These are phyloP conservation scores for Ceratocystis papillata DNA, from an alignment of 2,329 filamentous ascomycete genomes.

Conservation along the genomic window DNA sequence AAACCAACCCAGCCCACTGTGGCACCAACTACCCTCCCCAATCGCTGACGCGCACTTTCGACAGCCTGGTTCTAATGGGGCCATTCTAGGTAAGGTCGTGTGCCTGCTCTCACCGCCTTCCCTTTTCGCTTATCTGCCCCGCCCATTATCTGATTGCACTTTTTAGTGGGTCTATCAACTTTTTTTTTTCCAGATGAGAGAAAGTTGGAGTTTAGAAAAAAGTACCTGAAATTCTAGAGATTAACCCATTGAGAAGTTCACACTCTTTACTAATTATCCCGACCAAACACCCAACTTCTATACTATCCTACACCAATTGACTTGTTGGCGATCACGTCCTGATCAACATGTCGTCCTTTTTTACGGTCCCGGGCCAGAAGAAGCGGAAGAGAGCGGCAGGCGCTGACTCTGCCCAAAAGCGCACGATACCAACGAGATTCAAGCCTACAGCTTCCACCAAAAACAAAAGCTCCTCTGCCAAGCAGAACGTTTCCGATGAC, in stretches of 20 bases:
- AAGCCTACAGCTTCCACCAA: conserved; percentile 12
- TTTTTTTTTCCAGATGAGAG: conserved; percentile 24
- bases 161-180: conserved; percentile 23
- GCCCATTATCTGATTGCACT: conserved; percentile 23
- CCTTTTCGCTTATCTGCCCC: conserved; percentile 23
- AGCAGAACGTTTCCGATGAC: conserved; percentile 31
- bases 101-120: conserved; percentile 32
- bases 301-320: background rate
- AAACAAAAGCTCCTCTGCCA: conserved; percentile 13
- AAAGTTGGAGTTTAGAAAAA: conserved; percentile 24
- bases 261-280: conserved; percentile 1
- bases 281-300: background rate
- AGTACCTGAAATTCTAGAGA: conserved; percentile 1
- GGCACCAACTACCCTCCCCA: conserved; percentile 1
- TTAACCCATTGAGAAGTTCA: background rate
- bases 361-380: conserved; percentile 77
- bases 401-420: conserved; percentile 33
- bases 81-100: conserved; percentile 26
- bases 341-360: conserved; percentile 77
- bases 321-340: background rate
- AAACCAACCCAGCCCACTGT: conserved; percentile 20
- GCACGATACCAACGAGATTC: conserved; percentile 20
- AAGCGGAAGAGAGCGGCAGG: conserved; percentile 69
- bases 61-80: conserved; percentile 21
- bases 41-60: conserved; percentile 23